Evolutionary conservation across 176 grass and related monocot species (phyloP).

Genomic region (Triticum monococcum): DNA sequence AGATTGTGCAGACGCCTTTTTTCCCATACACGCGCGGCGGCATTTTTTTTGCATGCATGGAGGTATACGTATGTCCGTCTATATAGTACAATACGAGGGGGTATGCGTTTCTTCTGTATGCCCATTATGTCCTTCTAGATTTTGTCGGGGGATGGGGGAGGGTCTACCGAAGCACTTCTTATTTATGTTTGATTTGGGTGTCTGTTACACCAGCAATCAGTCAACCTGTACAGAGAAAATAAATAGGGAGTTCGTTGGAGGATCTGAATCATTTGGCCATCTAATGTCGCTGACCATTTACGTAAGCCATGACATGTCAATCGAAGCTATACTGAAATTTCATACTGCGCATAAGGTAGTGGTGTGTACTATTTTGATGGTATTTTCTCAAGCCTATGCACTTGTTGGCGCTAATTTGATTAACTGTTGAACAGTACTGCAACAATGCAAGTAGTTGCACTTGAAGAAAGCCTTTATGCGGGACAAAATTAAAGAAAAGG

Average conservation of each 20-base stretch:
- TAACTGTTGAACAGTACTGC: background rate
- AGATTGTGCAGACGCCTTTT: too few relatives aligned
- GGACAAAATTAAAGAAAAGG: background rate
- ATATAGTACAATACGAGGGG: too few relatives aligned
- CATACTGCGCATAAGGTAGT: background rate
- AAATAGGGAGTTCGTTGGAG: background rate
- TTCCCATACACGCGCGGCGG: too few relatives aligned
- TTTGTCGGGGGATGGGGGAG: too few relatives aligned
- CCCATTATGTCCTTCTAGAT: too few relatives aligned
- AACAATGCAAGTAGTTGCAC: background rate
- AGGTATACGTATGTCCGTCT: too few relatives aligned
- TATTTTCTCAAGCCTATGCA: background rate
- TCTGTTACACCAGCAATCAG: background rate
- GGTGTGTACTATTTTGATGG: background rate
- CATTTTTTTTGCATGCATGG: too few relatives aligned
- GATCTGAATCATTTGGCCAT: background rate
- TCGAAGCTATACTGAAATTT: background rate
- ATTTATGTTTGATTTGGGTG: background rate
- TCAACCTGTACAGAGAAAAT: background rate
- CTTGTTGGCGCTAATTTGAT: background rate
- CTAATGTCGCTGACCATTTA: background rate
- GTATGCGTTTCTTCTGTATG: too few relatives aligned
- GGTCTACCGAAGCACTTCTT: too few relatives aligned
- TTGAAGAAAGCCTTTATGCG: background rate
- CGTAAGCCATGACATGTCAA: background rate